A percentile compares a stretch with the other conserved stretches of the same genome.
phyloP scores from a whole-genome alignment of 495 filamentous ascomycete species.

The Aspergillus leporis region DNA sequence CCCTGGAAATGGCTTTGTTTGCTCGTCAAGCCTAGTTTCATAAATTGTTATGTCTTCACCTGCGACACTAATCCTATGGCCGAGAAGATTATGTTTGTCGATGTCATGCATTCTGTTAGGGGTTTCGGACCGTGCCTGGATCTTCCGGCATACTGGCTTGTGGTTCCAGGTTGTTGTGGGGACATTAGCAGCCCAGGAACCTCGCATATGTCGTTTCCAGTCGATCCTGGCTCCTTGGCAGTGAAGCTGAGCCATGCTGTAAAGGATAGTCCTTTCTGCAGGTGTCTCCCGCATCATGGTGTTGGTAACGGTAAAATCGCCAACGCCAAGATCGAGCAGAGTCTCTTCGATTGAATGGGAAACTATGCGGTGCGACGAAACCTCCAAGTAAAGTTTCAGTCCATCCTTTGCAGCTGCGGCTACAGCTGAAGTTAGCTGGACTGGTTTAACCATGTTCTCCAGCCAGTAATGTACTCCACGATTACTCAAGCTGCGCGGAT shows the following conservation, averaged over 20 bases:
- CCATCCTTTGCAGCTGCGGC: conserved; percentile 36
- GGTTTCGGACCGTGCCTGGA: conserved; percentile 19
- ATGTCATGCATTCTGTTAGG: conserved; percentile 26
- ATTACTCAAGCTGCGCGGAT: conserved; percentile 19
- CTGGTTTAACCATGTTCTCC: conserved; percentile 23
- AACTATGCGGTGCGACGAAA: conserved; percentile 37
- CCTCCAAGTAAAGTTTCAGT: conserved; percentile 33
- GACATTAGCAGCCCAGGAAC: conserved; percentile 42
- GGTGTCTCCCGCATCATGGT: conserved; percentile 34
- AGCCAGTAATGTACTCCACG: conserved; percentile 26
- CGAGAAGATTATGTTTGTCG: conserved; percentile 34
- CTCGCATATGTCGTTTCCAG: conserved; percentile 41
- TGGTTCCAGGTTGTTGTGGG: conserved; percentile 52
- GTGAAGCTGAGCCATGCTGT: conserved; percentile 37
- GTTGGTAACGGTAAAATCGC: conserved; percentile 29
- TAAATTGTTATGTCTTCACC: conserved; percentile 27
- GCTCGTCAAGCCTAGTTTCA: conserved; percentile 27
- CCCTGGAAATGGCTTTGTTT: conserved; percentile 36
- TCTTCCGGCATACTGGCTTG: conserved; percentile 53
- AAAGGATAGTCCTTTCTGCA: conserved; percentile 13
- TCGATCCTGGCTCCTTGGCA: conserved; percentile 45
- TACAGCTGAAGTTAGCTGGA: conserved; percentile 27
- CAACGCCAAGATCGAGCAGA: conserved; percentile 27
- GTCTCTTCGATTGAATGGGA: conserved; percentile 38
- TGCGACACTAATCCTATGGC: conserved; percentile 25